Conservation (phyloP, 257 asterid genomes). For the Eucommia ulmoides region DNA sequence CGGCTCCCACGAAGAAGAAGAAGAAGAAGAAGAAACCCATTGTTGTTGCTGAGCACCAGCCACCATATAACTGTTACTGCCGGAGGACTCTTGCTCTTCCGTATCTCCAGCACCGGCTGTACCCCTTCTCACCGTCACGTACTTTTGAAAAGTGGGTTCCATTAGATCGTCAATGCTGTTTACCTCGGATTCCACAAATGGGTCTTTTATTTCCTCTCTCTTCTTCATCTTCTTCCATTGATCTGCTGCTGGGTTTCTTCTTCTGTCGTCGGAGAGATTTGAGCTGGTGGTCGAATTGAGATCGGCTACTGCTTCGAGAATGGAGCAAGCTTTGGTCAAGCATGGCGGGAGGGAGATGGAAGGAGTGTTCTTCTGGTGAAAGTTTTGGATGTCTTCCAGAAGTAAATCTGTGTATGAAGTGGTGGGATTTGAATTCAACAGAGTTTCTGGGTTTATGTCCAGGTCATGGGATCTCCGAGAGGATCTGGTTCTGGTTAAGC, state of each 20-base stretch:
- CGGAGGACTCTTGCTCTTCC: slow-evolving; percentile 79
- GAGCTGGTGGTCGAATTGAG: slow-evolving; percentile 69
- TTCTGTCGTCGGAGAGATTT: slow-evolving; percentile 28
- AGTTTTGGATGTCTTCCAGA: neutral
- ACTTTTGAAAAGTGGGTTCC: slow-evolving; percentile 79
- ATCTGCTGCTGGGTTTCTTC: slow-evolving; percentile 21
- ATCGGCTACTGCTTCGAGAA: slow-evolving; percentile 95
- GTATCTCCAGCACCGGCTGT: slow-evolving; percentile 24
- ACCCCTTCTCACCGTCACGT: slow-evolving; percentile 78
- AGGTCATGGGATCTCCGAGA: slow-evolving; percentile 66
- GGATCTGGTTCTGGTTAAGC: slow-evolving; percentile 48
- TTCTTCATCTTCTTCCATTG: slow-evolving; percentile 26
- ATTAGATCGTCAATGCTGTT: slow-evolving; percentile 48
- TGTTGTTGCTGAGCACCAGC: slow-evolving; percentile 44
- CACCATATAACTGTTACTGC: slow-evolving; percentile 61
- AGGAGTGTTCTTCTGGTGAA: slow-evolving; percentile 4
- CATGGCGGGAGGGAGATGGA: slow-evolving; percentile 62
- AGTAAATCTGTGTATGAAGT: slow-evolving; percentile 15
- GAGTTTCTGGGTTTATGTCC: slow-evolving; percentile 51
- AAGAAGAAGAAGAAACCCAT: slow-evolving; percentile 36
- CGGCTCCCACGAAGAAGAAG: slow-evolving; percentile 65
- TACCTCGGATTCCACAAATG: slow-evolving; percentile 63
- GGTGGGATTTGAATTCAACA: slow-evolving; percentile 35
- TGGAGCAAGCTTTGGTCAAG: slow-evolving; percentile 76
- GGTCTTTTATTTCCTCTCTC: slow-evolving; percentile 24